A percentile compares a stretch with the other conserved stretches of the same genome.
These are phyloP conservation scores for Sphaerobolus stellatus DNA, from an alignment of 1,284 basidiomycete genomes.

Conservation along the genomic window DNA sequence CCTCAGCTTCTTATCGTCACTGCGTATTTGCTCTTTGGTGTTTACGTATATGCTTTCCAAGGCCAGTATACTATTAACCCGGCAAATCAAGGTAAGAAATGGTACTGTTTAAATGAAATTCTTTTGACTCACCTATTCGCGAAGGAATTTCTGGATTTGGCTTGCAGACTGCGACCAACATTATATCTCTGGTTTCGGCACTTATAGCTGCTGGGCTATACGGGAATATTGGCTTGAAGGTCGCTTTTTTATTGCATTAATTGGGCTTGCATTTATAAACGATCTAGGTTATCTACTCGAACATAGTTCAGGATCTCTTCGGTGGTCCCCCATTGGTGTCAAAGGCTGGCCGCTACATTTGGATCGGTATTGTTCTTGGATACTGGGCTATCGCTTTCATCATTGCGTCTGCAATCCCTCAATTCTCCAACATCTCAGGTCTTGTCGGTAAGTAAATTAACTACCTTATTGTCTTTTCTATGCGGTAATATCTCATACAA, in stretches of 20 bases:
- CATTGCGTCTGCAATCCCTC: conserved; percentile 61
- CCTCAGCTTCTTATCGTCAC: conserved; percentile 55
- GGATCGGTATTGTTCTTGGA: conserved; percentile 39
- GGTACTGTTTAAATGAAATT: conserved; percentile 27
- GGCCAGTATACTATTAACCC: conserved; percentile 53
- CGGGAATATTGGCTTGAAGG: conserved; percentile 59
- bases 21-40: conserved; percentile 59
- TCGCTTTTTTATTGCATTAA: conserved; percentile 31
- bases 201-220: conserved; percentile 62
- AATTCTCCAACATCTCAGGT: conserved; percentile 52
- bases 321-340: conserved; percentile 52
- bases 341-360: conserved; percentile 46
- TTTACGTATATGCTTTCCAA: conserved; percentile 53
- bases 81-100: conserved; percentile 43
- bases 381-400: conserved; percentile 53
- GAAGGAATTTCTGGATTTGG: conserved; percentile 11
- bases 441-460: conserved; percentile 34
- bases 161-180: conserved; percentile 34
- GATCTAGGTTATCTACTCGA: conserved; percentile 19
- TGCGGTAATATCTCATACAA: background rate
- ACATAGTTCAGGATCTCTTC: conserved; percentile 51
- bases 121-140: conserved; percentile 39
- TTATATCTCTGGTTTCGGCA: conserved; percentile 45
- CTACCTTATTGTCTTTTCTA: background rate
- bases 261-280: background rate